Evolutionary conservation across 305 asterid species (phyloP).

Genomic region (Fraxinus nigra): DNA sequence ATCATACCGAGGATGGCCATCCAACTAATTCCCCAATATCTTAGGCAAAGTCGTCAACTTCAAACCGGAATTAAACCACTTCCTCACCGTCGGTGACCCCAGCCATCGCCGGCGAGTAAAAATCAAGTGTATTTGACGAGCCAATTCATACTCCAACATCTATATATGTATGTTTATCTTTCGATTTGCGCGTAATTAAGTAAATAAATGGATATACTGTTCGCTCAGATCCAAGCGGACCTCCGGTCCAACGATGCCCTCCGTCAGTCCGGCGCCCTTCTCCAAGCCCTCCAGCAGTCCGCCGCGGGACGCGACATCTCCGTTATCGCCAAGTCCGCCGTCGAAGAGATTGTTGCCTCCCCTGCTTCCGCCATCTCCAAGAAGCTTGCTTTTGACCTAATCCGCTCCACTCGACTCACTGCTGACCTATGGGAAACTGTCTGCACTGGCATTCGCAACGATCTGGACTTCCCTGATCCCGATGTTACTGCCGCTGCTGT

Average conservation of each 20-base stretch:
- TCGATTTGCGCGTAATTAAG: slow-evolving; percentile 3
- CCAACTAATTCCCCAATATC: no score
- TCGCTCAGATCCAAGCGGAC: slow-evolving; percentile 91
- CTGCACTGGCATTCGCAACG: slow-evolving; percentile 72
- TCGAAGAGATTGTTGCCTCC: slow-evolving; percentile 87
- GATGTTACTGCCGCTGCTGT: slow-evolving; percentile 90
- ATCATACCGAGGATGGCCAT: no score
- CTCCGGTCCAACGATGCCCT: slow-evolving; percentile 87
- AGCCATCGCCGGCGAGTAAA: neutral
- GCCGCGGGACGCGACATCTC: slow-evolving; percentile 90
- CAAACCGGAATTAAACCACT: neutral
- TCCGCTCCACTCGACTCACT: slow-evolving; percentile 85
- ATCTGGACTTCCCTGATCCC: slow-evolving; percentile 85
- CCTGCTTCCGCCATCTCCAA: slow-evolving; percentile 90
- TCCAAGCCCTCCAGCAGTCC: slow-evolving; percentile 87
- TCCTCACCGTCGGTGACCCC: neutral
- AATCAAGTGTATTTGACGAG: neutral
- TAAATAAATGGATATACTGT: slow-evolving; percentile 63
- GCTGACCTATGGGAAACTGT: slow-evolving; percentile 80
- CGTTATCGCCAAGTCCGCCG: slow-evolving; percentile 82
- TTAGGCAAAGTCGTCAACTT: neutral
- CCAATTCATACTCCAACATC: neutral
- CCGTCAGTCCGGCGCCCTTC: slow-evolving; percentile 81
- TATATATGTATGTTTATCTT: neutral
- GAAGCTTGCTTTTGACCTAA: slow-evolving; percentile 83